Base-by-base conservation (phyloP, 106 monocot genomes). In the Dioscorea alata region DNA sequence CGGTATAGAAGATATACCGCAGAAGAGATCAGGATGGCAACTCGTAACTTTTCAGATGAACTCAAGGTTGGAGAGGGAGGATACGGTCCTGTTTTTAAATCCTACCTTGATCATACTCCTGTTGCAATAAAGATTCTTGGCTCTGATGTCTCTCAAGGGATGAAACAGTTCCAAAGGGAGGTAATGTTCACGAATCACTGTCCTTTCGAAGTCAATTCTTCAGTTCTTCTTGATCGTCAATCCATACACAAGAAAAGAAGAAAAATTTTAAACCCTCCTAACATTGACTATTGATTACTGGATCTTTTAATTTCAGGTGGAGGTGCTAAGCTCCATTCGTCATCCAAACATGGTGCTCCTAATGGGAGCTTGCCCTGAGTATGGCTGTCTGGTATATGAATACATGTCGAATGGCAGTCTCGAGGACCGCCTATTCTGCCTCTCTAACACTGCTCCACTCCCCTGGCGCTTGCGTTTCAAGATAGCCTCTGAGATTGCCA, bases 41-140 rank as follows among this genome's bases (percentile, higher is more conserved):
- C 88, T 6, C 61, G 84, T 32, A 78, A 79, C 31, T 88, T 84
- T 58, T 69, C 81, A 16, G 61, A 75, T 32, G 61, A 57, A 2
- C 72, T 78, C 4, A 84, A 84, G 73, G 73, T 88, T 16, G 88
- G 88, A 9, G 88, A 88, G 56, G 93, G 93, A 57, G 93, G 90
- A 2, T 94, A 94, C 57, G 93, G 93, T 2, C 93, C 93, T 16
- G 93, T 94, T 23, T 94, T 72, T 53, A 86, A 76, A 61, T 74
- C 82, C 13, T 75, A 72, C 23, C 75, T 94, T 48, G 89, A 94
- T 76, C 82, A 89, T 48, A 84, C 82, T 19, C 60, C 57, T 17
- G 93, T 90, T 50, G 93, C 93, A 7, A 75, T 94, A 50, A 94
- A 94, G 74, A 64, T 90, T 64, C 84, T 90, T 3, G 69, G 84